Evolutionary conservation across 1,139 yeast genomes (phyloP).

Genomic region (Scheffersomyces titani): DNA sequence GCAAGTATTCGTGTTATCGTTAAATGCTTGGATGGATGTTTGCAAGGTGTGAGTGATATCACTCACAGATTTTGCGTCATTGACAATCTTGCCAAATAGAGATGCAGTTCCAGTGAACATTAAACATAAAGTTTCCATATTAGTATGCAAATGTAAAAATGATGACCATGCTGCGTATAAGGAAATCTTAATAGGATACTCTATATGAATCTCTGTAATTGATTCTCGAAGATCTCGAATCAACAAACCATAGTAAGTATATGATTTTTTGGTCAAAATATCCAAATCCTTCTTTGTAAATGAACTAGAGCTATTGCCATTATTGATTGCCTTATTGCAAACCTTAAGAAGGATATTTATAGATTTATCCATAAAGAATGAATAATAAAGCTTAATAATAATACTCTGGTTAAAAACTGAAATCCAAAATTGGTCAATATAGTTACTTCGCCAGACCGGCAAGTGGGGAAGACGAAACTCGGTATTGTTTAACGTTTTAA

Average conservation of each 20-base stretch:
- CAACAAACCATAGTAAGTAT: constrained; percentile 34
- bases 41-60: constrained; percentile 29
- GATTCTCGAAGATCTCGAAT: constrained; percentile 36
- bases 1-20: constrained; percentile 26
- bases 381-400: constrained; percentile 28
- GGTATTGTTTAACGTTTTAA: constrained; percentile 17
- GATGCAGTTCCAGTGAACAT: constrained; percentile 40
- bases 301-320: constrained; percentile 10
- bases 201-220: constrained; percentile 31
- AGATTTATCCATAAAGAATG: constrained; percentile 41
- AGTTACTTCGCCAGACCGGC: constrained; percentile 30
- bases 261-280: constrained; percentile 34
- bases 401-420: constrained; percentile 28
- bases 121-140: constrained; percentile 33
- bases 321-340: constrained; percentile 16
- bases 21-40: constrained; percentile 26
- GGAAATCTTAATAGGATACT: constrained; percentile 40
- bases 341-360: constrained; percentile 33
- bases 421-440: constrained; percentile 29
- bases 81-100: constrained; percentile 28
- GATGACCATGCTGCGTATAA: constrained; percentile 40
- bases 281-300: constrained; percentile 33
- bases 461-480: constrained; percentile 16
- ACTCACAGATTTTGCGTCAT: constrained; percentile 18
- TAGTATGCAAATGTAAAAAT: constrained; percentile 34